A percentile compares a stretch with the other conserved stretches of the same genome.
Evolutionary conservation across 345 rosid genomes (phyloP).

Genomic region (Raphanus sativus): DNA sequence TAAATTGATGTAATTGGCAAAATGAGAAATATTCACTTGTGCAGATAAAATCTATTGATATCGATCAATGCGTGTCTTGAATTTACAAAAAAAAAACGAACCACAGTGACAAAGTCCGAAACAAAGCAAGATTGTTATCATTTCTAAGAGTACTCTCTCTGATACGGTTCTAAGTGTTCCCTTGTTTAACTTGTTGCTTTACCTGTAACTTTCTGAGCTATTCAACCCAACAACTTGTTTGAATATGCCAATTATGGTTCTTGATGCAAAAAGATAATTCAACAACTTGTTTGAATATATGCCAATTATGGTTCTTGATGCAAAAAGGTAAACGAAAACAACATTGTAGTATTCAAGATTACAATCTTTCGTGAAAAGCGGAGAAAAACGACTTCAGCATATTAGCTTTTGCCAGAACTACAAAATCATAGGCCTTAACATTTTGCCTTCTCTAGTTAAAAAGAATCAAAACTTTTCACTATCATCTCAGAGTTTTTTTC

Average conservation of each 20-base stretch:
- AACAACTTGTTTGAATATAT: background rate
- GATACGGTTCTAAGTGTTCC: background rate
- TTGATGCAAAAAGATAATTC: no score
- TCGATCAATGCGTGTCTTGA: background rate
- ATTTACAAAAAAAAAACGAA: background rate
- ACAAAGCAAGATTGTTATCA: background rate
- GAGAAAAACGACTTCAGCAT: background rate
- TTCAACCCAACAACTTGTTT: background rate
- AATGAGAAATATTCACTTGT: conserved; percentile 31
- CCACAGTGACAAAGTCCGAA: background rate
- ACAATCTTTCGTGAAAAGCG: no score
- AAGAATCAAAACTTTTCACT: background rate
- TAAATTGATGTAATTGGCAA: conserved; percentile 27
- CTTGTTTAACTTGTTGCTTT: background rate
- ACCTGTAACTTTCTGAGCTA: background rate
- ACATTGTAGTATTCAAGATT: background rate
- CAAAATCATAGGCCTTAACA: background rate
- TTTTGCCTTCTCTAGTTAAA: background rate
- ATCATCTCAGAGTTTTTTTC: conserved; percentile 6
- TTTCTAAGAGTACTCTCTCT: background rate
- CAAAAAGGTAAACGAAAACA: background rate
- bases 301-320: background rate
- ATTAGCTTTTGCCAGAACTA: conserved; percentile 15
- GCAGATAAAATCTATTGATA: conserved; percentile 33
- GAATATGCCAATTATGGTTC: background rate